A percentile compares a stretch with the other conserved stretches of the same genome.
These are phyloP conservation scores for Neocallimastix lanati DNA, from an alignment of 192 early-diverging fungal genomes.

Conservation along the genomic window DNA sequence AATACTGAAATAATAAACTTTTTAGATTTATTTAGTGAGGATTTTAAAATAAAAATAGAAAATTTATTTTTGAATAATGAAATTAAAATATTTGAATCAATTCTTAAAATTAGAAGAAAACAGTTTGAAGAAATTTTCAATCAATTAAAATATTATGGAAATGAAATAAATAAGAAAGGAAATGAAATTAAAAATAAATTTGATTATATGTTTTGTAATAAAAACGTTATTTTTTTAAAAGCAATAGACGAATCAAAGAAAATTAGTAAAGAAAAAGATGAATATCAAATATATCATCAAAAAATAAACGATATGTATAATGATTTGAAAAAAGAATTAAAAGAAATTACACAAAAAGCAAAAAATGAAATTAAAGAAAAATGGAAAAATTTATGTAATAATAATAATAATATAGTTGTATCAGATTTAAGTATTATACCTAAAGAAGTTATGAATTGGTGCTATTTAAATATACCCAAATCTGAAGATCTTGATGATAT, in stretches of 20 bases:
- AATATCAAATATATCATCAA: not conserved
- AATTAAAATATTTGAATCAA: not conserved
- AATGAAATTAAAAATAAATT: not conserved
- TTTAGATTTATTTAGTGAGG: not conserved
- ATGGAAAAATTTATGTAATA: not conserved
- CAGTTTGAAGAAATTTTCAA: not conserved
- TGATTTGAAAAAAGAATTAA: not conserved
- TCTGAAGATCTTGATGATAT: not conserved
- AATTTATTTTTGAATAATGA: not conserved
- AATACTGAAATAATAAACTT: not conserved
- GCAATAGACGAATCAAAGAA: not conserved
- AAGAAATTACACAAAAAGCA: not conserved
- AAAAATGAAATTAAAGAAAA: not conserved
- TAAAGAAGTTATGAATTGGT: not conserved
- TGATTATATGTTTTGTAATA: not conserved
- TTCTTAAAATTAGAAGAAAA: not conserved
- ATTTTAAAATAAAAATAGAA: not conserved
- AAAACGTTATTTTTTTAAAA: not conserved
- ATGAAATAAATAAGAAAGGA: not conserved
- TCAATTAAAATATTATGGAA: not conserved
- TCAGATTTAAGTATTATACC: not conserved
- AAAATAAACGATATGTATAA: not conserved
- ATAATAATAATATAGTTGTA: not conserved
- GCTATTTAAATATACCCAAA: not conserved
- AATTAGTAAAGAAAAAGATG: not conserved